Base-by-base conservation (phyloP, 192 early-diverging fungal genomes). In the Haplosporangium gracile region DNA sequence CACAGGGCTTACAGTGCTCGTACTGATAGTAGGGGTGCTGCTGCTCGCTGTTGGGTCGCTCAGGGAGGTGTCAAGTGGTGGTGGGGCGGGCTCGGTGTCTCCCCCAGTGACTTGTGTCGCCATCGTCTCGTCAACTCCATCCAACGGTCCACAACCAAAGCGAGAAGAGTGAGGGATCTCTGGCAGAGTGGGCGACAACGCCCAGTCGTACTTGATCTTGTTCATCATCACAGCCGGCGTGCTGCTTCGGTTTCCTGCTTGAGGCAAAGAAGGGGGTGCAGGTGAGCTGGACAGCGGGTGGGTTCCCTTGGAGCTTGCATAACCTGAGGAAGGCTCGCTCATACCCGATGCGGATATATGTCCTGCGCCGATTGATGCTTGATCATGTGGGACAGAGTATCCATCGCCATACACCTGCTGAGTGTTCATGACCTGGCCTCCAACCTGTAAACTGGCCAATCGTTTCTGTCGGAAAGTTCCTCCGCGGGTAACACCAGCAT, bases 151-250 rank as follows among this genome's bases (percentile, higher is more conserved):
- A 74, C n/a, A 74, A 7, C 76, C 77, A 57, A 78, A 75, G 38
- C 82, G 76, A 5, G 76, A 16, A 47, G 24, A 36, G 32, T n/a
- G 6, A 9, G 82, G 77, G 16, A 73, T 36, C 42, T 78, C 77
- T 5, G 77, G 65, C 76, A 78, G 69, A 10, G 49, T 76, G 1
- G 82, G 82, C 6, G 81, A 82, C 7, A 77, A 22, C 1, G 71
- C 71, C 81, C 81, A 82, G 60, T 82, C 81, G 36, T 82, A 82
- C 34, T 82, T 82, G 63, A 82, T 82, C 45, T 77, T 77, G 81
- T 38, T 83, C 82, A 83, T 83, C 82, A 83, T 83, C 40, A 83
- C 76, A 24, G 82, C 82, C 1, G 82, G 82, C 4, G 82, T 83
- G 26, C 82, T 83, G 42, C 71, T 78, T 24, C 82, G 57, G 45